phyloP scores from a whole-genome alignment of 164 flowering plant genomes.

The Cinnamomum micranthum region DNA sequence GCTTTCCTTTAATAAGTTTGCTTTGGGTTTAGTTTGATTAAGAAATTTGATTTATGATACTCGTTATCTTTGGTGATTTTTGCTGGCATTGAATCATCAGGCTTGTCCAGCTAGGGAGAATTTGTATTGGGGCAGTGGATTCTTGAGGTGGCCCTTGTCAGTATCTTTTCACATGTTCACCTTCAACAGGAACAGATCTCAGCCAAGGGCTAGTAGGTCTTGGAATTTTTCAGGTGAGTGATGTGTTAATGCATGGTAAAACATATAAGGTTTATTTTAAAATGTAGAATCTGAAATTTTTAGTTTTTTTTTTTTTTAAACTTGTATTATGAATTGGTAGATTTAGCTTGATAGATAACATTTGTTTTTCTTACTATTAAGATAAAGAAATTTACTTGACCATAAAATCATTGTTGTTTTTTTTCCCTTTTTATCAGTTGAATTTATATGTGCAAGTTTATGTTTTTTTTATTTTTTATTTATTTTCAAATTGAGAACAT shows the following conservation, averaged over 20 bases:
- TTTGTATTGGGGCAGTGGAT: background rate
- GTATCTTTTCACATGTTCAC: slow-evolving; percentile 24
- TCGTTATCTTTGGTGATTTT: background rate
- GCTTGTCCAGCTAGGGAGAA: background rate
- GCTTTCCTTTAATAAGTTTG: background rate
- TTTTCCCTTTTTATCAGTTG: background rate
- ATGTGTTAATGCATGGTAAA: background rate
- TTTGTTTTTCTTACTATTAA: background rate
- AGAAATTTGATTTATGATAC: background rate
- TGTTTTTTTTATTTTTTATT: background rate
- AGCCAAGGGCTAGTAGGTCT: slow-evolving; percentile 28
- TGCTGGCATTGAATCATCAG: background rate
- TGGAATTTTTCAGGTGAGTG: slow-evolving; percentile 24
- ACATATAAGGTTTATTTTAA: background rate
- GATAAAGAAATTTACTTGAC: background rate
- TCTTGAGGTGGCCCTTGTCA: background rate
- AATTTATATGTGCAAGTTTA: background rate
- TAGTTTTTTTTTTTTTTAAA: background rate
- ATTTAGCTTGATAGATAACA: background rate
- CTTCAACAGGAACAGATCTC: slow-evolving; percentile 22
- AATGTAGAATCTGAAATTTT: no score
- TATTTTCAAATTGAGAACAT: background rate
- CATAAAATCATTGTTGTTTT: background rate
- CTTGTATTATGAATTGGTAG: background rate
- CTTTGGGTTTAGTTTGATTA: background rate